Conservation (phyloP, 2,329 filamentous ascomycete genomes). For the Claviceps digitariae region DNA sequence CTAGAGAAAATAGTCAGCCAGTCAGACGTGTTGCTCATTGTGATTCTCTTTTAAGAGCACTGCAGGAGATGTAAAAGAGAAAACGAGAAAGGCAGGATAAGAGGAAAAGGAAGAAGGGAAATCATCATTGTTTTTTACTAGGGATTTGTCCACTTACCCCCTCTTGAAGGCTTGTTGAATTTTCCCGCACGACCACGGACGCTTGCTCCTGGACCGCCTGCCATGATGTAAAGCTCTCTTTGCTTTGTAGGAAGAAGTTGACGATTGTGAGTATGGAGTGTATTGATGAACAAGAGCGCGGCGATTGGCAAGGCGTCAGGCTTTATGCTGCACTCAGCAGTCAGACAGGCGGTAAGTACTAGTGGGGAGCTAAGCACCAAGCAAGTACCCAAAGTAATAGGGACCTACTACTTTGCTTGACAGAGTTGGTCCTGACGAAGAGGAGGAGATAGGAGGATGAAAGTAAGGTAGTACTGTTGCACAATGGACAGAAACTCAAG, state of each 20-base stretch:
- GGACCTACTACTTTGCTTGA: not conserved
- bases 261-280: not conserved
- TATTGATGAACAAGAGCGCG: not conserved
- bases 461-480: not conserved
- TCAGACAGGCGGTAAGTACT: not conserved
- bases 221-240: slow-evolving; percentile 24
- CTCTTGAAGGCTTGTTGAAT: slow-evolving; percentile 84
- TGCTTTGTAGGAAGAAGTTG: not conserved
- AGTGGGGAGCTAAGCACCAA: no score
- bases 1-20: slow-evolving; percentile 29
- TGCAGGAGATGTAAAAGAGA: no score
- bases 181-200: slow-evolving; percentile 78
- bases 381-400: no score
- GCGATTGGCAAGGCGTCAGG: not conserved
- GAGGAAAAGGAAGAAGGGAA: not conserved
- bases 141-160: slow-evolving; percentile 45
- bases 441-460: not conserved
- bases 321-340: not conserved
- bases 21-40: not conserved
- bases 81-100: not conserved
- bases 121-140: not conserved
- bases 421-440: no score
- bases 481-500: not conserved
- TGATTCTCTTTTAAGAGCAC: not conserved
- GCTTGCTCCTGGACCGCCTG: slow-evolving; percentile 28